Evolutionary conservation across 75 land plant species (phyloP).

Genomic region (Gnetum montanum): DNA sequence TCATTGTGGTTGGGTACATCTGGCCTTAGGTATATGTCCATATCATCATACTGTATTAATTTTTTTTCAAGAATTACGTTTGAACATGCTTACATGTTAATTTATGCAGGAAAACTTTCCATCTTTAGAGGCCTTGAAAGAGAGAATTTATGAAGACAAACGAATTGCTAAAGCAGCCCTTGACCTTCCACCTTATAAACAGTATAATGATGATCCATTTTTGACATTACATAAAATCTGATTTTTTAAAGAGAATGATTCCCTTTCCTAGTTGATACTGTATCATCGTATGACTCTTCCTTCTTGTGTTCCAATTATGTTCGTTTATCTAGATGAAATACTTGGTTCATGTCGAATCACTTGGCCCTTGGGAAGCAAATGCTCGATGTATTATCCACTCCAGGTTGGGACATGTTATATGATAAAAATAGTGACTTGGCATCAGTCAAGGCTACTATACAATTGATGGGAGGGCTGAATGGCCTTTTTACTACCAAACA

Average conservation of each 20-base stretch:
- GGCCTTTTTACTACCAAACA: no score
- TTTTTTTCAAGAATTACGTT: neutral
- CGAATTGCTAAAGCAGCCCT: conserved; percentile 77
- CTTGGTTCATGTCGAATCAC: no score
- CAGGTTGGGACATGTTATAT: no score
- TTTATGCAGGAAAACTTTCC: conserved; percentile 80
- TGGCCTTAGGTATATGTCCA: conserved; percentile 88
- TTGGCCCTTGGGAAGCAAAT: no score
- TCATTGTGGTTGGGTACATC: conserved; percentile 89
- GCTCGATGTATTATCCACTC: no score
- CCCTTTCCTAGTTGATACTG: neutral
- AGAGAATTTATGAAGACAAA: conserved; percentile 77
- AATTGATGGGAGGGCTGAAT: no score
- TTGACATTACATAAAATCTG: no score
- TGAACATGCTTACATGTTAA: neutral
- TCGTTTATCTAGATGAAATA: neutral
- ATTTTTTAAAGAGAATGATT: neutral
- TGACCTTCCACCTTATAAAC: conserved; percentile 61
- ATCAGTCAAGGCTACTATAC: no score
- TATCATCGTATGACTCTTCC: neutral
- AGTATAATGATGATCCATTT: conserved; percentile 31
- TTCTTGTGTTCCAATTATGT: neutral
- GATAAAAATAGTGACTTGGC: no score
- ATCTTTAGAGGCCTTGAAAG: conserved; percentile 65
- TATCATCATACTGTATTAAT: neutral